phyloP scores from a whole-genome alignment of 768 basidiomycete genomes.

The Leccinum rimulosum region DNA sequence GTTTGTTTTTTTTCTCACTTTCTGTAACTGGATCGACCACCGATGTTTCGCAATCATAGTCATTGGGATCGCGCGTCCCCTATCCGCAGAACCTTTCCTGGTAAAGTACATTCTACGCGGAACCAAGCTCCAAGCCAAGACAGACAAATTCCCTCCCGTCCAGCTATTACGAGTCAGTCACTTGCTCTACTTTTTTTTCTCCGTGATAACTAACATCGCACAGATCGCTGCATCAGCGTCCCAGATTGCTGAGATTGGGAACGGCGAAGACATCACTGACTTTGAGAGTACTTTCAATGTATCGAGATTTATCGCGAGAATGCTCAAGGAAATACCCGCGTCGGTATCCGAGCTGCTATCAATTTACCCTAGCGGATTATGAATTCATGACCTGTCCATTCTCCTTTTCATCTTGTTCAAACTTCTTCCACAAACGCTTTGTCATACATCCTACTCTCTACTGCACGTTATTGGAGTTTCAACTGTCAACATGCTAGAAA shows the following conservation, averaged over 20 bases:
- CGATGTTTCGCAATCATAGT: conserved; percentile 16
- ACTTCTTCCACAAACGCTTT: neutral
- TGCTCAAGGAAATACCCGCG: conserved; percentile 31
- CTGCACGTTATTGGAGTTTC: neutral
- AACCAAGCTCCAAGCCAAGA: conserved; percentile 21
- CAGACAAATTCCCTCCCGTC: conserved; percentile 36
- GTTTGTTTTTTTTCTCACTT: conserved; percentile 1
- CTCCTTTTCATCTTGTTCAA: neutral
- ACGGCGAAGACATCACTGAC: conserved; percentile 33
- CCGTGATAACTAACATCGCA: neutral
- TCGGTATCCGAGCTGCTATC: conserved; percentile 32
- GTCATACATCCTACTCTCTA: neutral
- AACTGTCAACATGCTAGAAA: conserved; percentile 10
- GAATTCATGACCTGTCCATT: neutral
- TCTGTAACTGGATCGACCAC: neutral
- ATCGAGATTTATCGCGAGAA: conserved; percentile 29
- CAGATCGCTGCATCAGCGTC: conserved; percentile 31
- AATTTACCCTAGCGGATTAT: neutral
- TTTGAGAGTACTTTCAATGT: conserved; percentile 32
- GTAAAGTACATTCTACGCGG: conserved; percentile 29
- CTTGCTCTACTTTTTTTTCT: neutral
- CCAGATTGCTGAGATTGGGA: conserved; percentile 35
- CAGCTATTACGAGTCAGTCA: conserved; percentile 31
- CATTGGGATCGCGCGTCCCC: conserved; percentile 30
- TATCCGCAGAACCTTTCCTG: conserved; percentile 31